Conservation (phyloP, 192 early-diverging fungal species). For the Geosiphon pyriformis region DNA sequence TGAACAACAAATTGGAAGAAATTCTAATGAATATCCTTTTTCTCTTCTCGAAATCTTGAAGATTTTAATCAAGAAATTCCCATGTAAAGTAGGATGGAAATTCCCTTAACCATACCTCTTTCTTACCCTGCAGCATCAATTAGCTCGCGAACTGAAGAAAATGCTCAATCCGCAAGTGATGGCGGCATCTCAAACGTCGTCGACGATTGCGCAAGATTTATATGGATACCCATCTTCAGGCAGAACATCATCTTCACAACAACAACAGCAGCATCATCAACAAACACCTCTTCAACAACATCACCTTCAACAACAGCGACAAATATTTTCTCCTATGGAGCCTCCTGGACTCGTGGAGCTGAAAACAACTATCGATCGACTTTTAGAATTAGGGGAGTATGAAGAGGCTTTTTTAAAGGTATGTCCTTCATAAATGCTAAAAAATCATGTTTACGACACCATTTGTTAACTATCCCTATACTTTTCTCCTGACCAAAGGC, state of each 20-base stretch:
- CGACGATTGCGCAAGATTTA: neutral
- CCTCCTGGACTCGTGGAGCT: conserved; percentile 33
- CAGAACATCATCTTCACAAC: conserved; percentile 7
- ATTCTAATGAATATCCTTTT: conserved; percentile 22
- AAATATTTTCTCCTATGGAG: conserved; percentile 22
- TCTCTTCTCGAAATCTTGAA: too few relatives aligned
- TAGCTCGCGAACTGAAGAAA: conserved; percentile 24
- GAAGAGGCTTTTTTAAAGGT: conserved; percentile 32
- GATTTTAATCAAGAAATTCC: too few relatives aligned
- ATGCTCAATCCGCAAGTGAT: conserved; percentile 18
- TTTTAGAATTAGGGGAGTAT: conserved; percentile 5
- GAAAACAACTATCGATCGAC: conserved; percentile 15
- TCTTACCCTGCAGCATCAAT: conserved; percentile 14
- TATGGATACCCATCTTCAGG: conserved; percentile 10
- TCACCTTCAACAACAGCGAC: neutral
- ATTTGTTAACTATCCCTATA: neutral
- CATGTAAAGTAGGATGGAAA: neutral
- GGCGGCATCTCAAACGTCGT: neutral
- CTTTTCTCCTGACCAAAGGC: conserved; percentile 20
- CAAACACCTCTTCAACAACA: conserved; percentile 4
- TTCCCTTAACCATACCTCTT: conserved; percentile 1
- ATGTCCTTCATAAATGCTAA: neutral
- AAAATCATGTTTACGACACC: neutral
- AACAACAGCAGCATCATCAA: conserved; percentile 3
- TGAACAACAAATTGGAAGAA: neutral